Conservation (phyloP, 2,329 filamentous ascomycete genomes). For the Monilinia vaccinii-corymbosi region DNA sequence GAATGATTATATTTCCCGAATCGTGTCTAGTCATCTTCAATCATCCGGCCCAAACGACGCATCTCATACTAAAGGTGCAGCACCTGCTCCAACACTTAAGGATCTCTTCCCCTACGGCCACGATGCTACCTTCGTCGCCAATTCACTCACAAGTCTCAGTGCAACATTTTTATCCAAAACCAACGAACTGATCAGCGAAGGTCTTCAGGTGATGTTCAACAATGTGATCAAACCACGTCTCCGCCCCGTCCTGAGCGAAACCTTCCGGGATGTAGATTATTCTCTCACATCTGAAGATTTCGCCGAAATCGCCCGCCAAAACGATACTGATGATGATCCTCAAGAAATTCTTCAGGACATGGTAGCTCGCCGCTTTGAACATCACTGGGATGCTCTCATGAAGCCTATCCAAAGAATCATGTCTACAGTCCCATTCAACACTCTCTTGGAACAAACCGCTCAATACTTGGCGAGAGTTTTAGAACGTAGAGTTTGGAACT, state of each 20-base stretch:
- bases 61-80: not conserved
- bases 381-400: conserved; percentile 78
- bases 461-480: conserved; percentile 43
- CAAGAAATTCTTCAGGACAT: conserved; percentile 48
- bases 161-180: conserved; percentile 68
- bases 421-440: conserved; percentile 68
- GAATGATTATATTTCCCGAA: conserved; percentile 82
- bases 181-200: conserved; percentile 73
- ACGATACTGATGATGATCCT: conserved; percentile 36
- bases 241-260: conserved; percentile 73
- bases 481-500: conserved; percentile 80
- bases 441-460: conserved; percentile 42
- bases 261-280: conserved; percentile 90
- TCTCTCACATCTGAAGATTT: conserved; percentile 55
- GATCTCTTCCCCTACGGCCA: conserved; percentile 73
- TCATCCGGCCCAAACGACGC: conserved; percentile 26
- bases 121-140: conserved; percentile 61
- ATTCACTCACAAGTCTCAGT: conserved; percentile 59
- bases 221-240: conserved; percentile 80
- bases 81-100: conserved; percentile 33
- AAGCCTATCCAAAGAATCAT: conserved; percentile 77
- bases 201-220: conserved; percentile 76
- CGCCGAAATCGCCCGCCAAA: conserved; percentile 44
- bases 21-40: conserved; percentile 61
- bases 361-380: conserved; percentile 71